A percentile compares a stretch with the other conserved stretches of the same genome.
Evolutionary conservation across 108 stramenopile species (phyloP).

Genomic region (Cyclotella choctawhatcheeana): DNA sequence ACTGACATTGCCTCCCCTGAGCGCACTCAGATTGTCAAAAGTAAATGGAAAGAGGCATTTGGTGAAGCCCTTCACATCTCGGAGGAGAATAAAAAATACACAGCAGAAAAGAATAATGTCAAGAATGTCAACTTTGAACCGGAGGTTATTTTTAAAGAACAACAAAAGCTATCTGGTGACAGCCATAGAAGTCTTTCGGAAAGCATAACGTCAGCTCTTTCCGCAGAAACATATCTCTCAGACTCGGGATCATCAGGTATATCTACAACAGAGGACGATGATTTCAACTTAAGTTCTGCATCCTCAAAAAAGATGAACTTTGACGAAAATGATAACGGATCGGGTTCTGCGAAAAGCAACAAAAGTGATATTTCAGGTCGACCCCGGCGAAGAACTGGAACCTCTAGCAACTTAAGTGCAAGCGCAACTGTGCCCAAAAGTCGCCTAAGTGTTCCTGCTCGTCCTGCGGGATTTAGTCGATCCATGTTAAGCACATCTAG

Average conservation of each 20-base stretch:
- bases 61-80: no score
- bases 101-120: not conserved
- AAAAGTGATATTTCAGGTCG: no score
- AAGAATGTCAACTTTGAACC: not conserved
- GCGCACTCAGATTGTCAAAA: constrained; percentile 69
- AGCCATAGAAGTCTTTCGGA: not conserved
- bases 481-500: constrained; percentile 2
- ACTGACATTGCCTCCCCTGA: constrained; percentile 72
- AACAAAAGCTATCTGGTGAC: not conserved
- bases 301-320: no score
- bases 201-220: not conserved
- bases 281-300: no score
- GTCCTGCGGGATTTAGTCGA: not conserved
- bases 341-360: no score
- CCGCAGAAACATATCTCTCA: no score
- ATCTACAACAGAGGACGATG: no score
- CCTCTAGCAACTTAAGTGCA: not conserved
- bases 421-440: not conserved
- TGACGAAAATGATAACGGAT: no score
- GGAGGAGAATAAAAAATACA: constrained; percentile 23
- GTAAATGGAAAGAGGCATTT: constrained; percentile 87
- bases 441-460: not conserved
- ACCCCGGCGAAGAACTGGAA: not conserved
- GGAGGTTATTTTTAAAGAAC: not conserved
- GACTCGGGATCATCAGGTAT: no score